A percentile compares a stretch with the other conserved stretches of the same genome.
phyloP scores from a whole-genome alignment of 352 stramenopile genomes.

The Halophytophthora polymorphica region DNA sequence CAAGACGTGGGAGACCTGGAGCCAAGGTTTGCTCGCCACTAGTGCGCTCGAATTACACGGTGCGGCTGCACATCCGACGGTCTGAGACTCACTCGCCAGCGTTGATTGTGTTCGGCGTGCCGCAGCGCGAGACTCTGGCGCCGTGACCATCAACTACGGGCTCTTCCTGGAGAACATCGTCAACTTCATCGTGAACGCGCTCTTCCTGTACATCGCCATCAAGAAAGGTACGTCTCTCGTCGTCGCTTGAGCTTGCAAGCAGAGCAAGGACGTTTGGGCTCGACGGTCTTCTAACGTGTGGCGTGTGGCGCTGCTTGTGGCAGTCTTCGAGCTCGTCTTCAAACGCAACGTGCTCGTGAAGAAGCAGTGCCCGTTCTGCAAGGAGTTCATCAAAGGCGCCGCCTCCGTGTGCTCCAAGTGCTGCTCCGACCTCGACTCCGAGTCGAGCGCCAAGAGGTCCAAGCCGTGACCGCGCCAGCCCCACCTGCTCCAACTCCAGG shows the following conservation, averaged over 20 bases:
- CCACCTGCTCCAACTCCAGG: too few relatives aligned
- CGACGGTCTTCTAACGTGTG: neutral
- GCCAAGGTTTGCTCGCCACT: conserved; percentile 25
- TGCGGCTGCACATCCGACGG: neutral
- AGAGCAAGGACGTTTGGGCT: too few relatives aligned
- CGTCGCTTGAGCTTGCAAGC: too few relatives aligned
- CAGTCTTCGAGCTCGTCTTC: conserved; percentile 44
- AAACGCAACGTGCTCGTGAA: conserved; percentile 40
- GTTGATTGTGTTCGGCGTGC: neutral
- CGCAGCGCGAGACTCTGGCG: conserved; percentile 37
- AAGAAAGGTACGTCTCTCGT: conserved; percentile 41
- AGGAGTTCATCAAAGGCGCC: conserved; percentile 49
- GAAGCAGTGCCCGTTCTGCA: conserved; percentile 44
- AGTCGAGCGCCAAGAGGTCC: too few relatives aligned
- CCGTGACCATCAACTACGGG: conserved; percentile 58
- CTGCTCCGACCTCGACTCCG: too few relatives aligned
- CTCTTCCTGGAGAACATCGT: conserved; percentile 58
- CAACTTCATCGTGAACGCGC: conserved; percentile 60
- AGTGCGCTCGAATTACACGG: neutral
- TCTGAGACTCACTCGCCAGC: too few relatives aligned
- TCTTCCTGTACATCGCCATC: conserved; percentile 63
- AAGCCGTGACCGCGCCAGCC: too few relatives aligned
- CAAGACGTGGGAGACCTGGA: conserved; percentile 45
- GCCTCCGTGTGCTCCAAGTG: conserved; percentile 7
- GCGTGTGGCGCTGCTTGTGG: neutral